Evolutionary conservation across 176 grass and related monocot genomes (phyloP).

Genomic region (Zea luxurians): DNA sequence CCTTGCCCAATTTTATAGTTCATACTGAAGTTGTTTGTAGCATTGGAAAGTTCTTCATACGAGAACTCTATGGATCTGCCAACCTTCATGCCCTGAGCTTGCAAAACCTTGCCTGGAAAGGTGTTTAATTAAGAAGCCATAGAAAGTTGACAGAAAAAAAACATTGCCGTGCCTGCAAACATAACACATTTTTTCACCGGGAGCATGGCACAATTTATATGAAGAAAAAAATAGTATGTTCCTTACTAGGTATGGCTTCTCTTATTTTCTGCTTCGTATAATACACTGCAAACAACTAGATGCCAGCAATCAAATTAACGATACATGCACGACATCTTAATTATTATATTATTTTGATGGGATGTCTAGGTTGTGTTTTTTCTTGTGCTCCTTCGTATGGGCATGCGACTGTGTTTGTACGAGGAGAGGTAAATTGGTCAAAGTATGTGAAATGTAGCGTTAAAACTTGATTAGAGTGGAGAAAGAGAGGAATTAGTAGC

Average conservation of each 20-base stretch:
- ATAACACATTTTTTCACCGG: no score
- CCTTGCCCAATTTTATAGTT: constrained; percentile 92
- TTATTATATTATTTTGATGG: no score
- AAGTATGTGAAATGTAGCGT: no score
- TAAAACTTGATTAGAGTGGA: no score
- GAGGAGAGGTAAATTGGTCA: no score
- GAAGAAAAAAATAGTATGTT: not conserved
- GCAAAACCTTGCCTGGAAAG: constrained; percentile 31
- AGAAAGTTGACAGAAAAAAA: not conserved
- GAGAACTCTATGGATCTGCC: constrained; percentile 89
- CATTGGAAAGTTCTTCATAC: constrained; percentile 79
- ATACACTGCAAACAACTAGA: constrained; percentile 27
- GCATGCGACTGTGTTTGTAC: no score
- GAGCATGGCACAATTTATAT: not conserved
- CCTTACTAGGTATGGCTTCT: constrained; percentile 33
- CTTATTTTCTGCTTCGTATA: constrained; percentile 43
- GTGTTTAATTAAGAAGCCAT: constrained; percentile 3
- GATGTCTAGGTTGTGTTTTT: no score
- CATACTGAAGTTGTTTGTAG: constrained; percentile 77
- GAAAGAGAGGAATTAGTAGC: no score
- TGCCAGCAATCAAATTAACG: constrained; percentile 38
- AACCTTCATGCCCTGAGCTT: constrained; percentile 55
- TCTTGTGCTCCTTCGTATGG: no score
- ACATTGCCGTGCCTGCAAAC: not conserved
- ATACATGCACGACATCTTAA: not conserved